Base-by-base conservation (phyloP, 371 early-diverging fungal genomes). In the Zopfochytrium polystomum region DNA sequence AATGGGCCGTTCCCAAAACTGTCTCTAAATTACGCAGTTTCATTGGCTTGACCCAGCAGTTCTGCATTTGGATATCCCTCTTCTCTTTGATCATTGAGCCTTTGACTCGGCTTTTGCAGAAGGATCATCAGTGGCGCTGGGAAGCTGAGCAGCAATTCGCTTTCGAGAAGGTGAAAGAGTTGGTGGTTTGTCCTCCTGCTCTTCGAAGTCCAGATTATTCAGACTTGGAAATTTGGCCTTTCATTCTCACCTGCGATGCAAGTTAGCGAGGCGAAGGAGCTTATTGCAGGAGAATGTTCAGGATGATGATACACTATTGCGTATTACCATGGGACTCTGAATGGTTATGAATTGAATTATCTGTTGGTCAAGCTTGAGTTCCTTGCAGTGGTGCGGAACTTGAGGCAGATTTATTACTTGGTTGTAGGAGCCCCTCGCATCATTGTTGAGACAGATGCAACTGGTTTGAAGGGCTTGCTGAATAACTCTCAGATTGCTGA, bases 231-330 rank as follows among this genome's bases (percentile, higher is more conserved):
- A 33, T 18, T 0, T 1, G 53, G 6, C 59, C 59, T 0, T 52
- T 53, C 13, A 53, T 65, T n/a, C 47, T 59, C 3, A 50, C 60
- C 0, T 23, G 53, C 27, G 65, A 54, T 45, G 59, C 54, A 5
- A 50, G 44, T 23, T 22, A 30, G 32, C 27, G 42, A 0, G 65
- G 58, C 1, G 59, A 47, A 22, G 60, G 59, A 1, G 55, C 32
- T 3, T 2, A n/a, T n/a, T n/a, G n/a, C 62, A 62, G 27, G 42
- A 9, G 32, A 54, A 46, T 1, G 23, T 45, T 27, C 2, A 54
- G 0, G 61, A 22, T 45, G 34, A 0, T 20, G 3, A n/a, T 48
- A 30, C 38, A 26, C 51, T 0, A 50, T 53, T 18, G 11, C 45
- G 25, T 59, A 53, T 18, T n/a, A 23, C 4, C 47, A 52, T 0